Conservation (phyloP, 441 rosid species). For the Mallotus japonicus region DNA sequence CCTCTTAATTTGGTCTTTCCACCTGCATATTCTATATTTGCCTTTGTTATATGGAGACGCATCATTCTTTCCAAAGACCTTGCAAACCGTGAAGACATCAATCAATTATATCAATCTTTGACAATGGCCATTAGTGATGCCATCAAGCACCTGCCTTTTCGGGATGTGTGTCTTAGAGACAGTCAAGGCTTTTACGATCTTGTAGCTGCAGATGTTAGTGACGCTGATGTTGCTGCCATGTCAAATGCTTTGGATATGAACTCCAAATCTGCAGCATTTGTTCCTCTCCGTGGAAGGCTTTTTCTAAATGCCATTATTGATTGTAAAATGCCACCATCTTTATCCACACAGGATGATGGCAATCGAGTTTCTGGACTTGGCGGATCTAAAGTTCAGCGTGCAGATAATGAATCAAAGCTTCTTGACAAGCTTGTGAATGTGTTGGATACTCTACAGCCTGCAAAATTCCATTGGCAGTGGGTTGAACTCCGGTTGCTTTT, state of each 20-base stretch:
- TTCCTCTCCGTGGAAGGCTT: conserved; percentile 93
- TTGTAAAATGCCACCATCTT: conserved; percentile 60
- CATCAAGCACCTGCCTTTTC: conserved; percentile 78
- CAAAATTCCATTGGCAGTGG: conserved; percentile 99
- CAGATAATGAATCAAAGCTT: conserved; percentile 66
- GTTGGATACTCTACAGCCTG: conserved; percentile 89
- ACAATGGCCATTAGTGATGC: conserved; percentile 74
- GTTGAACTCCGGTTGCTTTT: conserved; percentile 96
- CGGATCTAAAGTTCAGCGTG: conserved; percentile 48
- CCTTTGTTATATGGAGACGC: conserved; percentile 81
- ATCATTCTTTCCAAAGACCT: conserved; percentile 53
- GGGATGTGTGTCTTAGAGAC: conserved; percentile 94
- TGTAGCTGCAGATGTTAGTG: conserved; percentile 75
- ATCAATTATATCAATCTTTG: conserved; percentile 74
- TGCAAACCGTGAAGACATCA: conserved; percentile 70
- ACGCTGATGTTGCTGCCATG: conserved; percentile 81
- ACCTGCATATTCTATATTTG: conserved; percentile 86
- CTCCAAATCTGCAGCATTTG: conserved; percentile 63
- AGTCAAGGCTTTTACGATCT: conserved; percentile 82
- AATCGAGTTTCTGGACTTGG: conserved; percentile 50
- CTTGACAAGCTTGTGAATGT: conserved; percentile 79
- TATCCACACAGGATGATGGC: conserved; percentile 51
- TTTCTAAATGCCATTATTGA: conserved; percentile 87
- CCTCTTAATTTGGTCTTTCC: conserved; percentile 90
- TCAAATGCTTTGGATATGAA: conserved; percentile 70